Evolutionary conservation across 2,329 filamentous ascomycete species (phyloP), one percentile per base, ranked within the genome.

Genomic region (Stagonosporopsis tanaceti): DNA sequence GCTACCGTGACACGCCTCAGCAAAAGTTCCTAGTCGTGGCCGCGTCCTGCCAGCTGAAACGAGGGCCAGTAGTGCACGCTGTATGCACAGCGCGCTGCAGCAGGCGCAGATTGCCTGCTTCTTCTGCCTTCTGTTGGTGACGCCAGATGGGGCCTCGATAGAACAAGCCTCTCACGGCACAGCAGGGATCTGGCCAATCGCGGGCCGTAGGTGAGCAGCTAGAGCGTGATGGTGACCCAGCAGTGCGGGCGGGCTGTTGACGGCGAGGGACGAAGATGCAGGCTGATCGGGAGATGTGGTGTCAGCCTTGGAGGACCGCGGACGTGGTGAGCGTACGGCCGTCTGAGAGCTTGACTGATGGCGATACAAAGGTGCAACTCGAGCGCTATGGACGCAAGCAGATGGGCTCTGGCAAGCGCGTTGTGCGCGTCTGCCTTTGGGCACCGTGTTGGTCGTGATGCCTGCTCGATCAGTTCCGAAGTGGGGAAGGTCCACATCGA

Each of bases 51-150:
- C 38, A 57, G 72, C 71, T 74, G 67, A 72, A 47, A 51, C 47
- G 47, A 65, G 62, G 63, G 64, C 68, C 65, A 66, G 65, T 65
- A 64, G 64, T 67, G 66, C 65, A 66, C 66, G 65, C 63, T 63
- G 60, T 56, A 54, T 59, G 66, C 63, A 66, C 56, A 39, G 44
- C 53, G 55, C 56, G 64, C 66, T 72, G 70, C 70, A 73, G 69
- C 64, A 52, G 63, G 62, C 50, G 59, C 58, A 62, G 61, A 68
- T 70, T 72, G 70, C 71, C 52, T 60, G 47, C 59, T 70, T 68
- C 59, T 66, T 65, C 64, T 70, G 68, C 70, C 70, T 72, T 70
- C 62, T 61, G 59, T 63, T 64, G 64, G 70, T 69, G 71, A 69
- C 68, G 69, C 65, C 64, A 64, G 60, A 65, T 67, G 61, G 61